Base-by-base conservation (phyloP, 2,329 filamentous ascomycete genomes). In the Coniochaeta sp. region DNA sequence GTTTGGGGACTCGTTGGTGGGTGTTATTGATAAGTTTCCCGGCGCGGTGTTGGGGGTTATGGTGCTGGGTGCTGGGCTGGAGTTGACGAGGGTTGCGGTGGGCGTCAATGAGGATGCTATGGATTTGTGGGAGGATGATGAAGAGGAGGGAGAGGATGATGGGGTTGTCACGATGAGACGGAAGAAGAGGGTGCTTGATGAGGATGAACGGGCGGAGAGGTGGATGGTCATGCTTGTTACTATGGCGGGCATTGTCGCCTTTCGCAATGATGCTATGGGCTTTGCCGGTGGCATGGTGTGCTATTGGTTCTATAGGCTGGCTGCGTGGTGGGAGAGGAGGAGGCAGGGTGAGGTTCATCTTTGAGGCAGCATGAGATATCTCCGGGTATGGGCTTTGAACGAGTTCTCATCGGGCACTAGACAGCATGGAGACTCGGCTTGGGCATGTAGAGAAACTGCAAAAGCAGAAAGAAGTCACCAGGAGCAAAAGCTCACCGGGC, bases 211-310 rank as follows among this genome's bases (percentile, higher is more conserved):
- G 45, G 79, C 78, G 52, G 82, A 89, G 65, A 77, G 91, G 52
- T 96, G 89, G 87, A 88, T 83, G 20, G 85, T 96, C 0, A 95
- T 96, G 91, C 76, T 96, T 53, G 85, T 91, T 55, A 97, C 92
- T 0, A 83, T 89, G 8, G 91, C 88, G 0, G 80, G 86, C 3
- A 78, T 95, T 51, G 68, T 97, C 48, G 90, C 89, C 0, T 96
- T 95, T 61, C 87, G 83, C 65, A 97, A 96, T 63, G 91, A 95
- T 68, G 91, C 86, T 0, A 80, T 96, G 6, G 92, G 92, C 0
- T 96, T 96, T 61, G 54, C 87, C 13, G 89, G 86, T 0, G 92
- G 92, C 0, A 80, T 95, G 75, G 65, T 88, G 3, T 95, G 90
- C 65, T 83, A 92, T 67, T 85, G 79, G 69, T 81, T 82, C 0